Evolutionary conservation across 257 asterid genomes (phyloP), one percentile per base, ranked within the genome.

Genomic region (Catharanthus roseus): DNA sequence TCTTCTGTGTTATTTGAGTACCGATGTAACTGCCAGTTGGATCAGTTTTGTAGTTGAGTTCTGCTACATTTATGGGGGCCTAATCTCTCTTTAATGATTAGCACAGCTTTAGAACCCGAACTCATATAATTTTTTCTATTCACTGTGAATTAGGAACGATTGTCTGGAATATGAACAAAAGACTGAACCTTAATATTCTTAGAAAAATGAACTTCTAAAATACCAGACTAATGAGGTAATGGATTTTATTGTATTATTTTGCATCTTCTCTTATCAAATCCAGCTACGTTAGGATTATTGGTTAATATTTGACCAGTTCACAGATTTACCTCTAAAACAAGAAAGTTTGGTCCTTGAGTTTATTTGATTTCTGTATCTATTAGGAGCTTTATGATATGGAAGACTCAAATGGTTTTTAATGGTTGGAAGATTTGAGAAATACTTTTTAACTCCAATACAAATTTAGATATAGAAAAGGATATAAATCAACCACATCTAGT

Each of bases 291-390:
- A 2, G 56, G 23, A 39, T 55, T 70, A 41, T 55, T 39, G 49
- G 41, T 38, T 69, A 55, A 55, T 55, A 29, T 41, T 26, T 54
- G 63, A 68, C 36, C 50, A 31, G 51, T 53, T 65, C 34, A 65
- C 10, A 6, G 53, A 41, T 42, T 41, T 36, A 1, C 36, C 28
- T 31, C 44, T 60, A 24, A 60, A 65, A 65, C 36, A 65, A 65
- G n/a, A 65, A 41, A 39, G 3, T 39, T 21, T 44, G 53, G 26
- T 65, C 70, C 55, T 65, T 13, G 70, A 47, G 16, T 60, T 31
- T 60, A 60, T 5, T 33, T 60, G 36, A 26, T 60, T 15, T 15
- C 44, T 31, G 31, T 29, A 18, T 60, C 44, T 31, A 39, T 60
- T 33, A 16, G 3, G 13, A 31, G 44, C 12, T 58, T 10, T 60